Evolutionary conservation across 495 filamentous ascomycete genomes (phyloP).

Genomic region (Penicillium angulare): DNA sequence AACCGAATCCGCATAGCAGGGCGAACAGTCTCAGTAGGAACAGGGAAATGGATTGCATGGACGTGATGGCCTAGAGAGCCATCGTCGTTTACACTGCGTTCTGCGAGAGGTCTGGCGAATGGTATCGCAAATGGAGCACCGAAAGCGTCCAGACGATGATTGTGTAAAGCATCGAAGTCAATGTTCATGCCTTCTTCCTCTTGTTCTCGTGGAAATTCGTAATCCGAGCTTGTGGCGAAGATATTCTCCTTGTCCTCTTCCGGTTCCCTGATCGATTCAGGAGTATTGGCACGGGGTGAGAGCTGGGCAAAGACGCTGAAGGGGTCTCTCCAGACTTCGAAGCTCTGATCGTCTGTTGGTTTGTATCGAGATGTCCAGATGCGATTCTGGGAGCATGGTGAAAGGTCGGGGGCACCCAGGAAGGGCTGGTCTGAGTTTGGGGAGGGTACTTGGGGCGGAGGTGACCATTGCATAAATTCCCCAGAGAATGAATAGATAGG

Average conservation of each 20-base stretch:
- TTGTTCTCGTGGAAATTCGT: background rate
- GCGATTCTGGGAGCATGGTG: too few relatives aligned
- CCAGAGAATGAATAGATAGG: too few relatives aligned
- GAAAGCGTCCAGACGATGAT: background rate
- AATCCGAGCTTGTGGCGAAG: background rate
- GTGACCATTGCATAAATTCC: too few relatives aligned
- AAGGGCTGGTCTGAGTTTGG: too few relatives aligned
- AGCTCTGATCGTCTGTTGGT: too few relatives aligned
- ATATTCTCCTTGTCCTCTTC: constrained; percentile 1
- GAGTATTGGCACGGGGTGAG: background rate
- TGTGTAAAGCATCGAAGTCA: background rate
- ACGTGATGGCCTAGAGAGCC: background rate
- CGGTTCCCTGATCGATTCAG: background rate
- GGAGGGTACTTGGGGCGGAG: too few relatives aligned
- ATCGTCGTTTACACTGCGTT: background rate
- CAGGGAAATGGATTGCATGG: background rate
- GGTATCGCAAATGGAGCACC: background rate
- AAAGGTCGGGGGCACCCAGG: too few relatives aligned
- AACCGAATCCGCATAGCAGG: background rate
- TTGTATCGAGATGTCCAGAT: too few relatives aligned
- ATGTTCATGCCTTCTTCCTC: background rate
- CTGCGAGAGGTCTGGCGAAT: background rate
- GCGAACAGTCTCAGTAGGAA: background rate
- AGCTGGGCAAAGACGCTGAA: background rate
- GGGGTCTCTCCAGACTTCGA: background rate